Evolutionary conservation across 257 asterid species (phyloP), one percentile per base, ranked within the genome.

Genomic region (Solanum dulcamara): DNA sequence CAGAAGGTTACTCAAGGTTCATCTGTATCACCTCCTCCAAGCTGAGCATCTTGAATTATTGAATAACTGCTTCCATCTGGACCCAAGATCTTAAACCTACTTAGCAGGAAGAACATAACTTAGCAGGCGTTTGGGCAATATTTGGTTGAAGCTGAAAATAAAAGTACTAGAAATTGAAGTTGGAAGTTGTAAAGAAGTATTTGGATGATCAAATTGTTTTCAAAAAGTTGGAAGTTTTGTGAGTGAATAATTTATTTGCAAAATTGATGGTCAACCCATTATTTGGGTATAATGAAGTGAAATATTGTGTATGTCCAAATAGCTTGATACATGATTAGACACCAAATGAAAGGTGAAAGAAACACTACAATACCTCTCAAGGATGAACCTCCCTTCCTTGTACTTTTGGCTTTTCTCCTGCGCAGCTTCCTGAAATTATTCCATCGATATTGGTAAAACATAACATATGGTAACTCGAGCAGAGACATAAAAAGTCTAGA

Each of bases 311-410:
- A 0, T 3, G 57, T 40, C 8, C 13, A 24, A 74, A 42, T 0
- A 14, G 33, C 57, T 74, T 40, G 57, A 40, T 24, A 26, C 33
- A 74, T 40, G 81, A 74, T 74, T 17, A 38, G 79, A 32, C 37
- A 10, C 44, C 35, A 22, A 71, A 20, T 17, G 24, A n/a, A 51
- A 44, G 62, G 62, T 44, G 11, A 38, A 44, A 42, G 82, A 51
- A 80, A 30, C 32, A 68, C 55, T 30, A 62, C 26, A 26, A 85
- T 90, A 95, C 98, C 98, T 93, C 90, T 94, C 98, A 17, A 96
- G 90, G 85, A 96, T 94, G 86, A 80, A 93, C 84, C 90, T 94
- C 68, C 99, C 98, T 86, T 93, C 95, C 90, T 94, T 94, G 91
- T 94, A 96, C 84, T 88, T 88, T 83, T 96, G 96, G 88, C 62